Base-by-base conservation (phyloP, 495 filamentous ascomycete species). In the Talaromyces nanjingensis region DNA sequence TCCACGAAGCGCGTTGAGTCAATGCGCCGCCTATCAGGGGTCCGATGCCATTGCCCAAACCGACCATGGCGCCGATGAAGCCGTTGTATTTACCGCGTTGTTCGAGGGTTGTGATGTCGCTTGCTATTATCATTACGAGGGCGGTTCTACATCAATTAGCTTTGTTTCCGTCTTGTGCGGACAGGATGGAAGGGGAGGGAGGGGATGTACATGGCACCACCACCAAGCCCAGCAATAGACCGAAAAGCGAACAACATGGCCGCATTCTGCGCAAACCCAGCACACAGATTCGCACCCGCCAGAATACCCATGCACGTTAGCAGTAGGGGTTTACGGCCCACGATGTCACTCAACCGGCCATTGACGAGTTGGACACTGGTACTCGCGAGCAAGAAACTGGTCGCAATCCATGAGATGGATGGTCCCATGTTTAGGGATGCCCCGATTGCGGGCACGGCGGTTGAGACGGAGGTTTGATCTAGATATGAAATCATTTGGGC, bases 1-100 rank as follows among this genome's bases (percentile, higher is more conserved):
- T 70, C 84, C 84, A 83, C 16, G 77, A 79, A 49, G 74, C 74
- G 12, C 71, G 63, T 16, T 74, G 67, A 2, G 81, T 79, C 24
- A 86, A 69, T 0, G 80, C 73, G 39, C 81, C 83, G 22, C 83
- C 83, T 39, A 86, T 77, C 4, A 86, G 69, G 1, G 83, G 84
- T 0, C 83, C 84, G 33, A 83, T 75, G 16, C 79, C 81, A 62
- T 85, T 83, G 1, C 79, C 77, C 45, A 85, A 70, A 6, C 80
- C 84, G 14, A 85, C 80, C 1, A 80, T 77, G 12, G 77, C 77
- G 6, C 83, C 82, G 6, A 86, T 72, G 37, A 86, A 84, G 3
- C 83, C 84, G 70, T 84, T 81, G 60, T 86, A 86, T 66, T 84
- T 84, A 0, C 83, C 84, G 63, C 84, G 70, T 64, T 86, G 77